Evolutionary conservation across 176 grass and related monocot species (phyloP).

Genomic region (Phyllostachys edulis): DNA sequence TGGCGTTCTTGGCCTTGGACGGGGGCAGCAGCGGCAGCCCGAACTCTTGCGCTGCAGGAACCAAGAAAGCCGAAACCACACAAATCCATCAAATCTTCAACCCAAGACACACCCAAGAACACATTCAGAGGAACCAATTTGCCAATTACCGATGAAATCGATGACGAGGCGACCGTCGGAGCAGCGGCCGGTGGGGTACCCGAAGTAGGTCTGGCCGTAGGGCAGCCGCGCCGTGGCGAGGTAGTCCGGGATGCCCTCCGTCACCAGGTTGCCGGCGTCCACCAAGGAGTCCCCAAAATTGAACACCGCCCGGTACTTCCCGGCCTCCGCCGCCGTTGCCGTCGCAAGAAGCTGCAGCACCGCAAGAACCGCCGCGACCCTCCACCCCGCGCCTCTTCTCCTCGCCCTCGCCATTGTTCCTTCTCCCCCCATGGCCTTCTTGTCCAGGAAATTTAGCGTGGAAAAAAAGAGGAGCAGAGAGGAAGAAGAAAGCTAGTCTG

Average conservation of each 20-base stretch:
- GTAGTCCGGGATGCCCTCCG: conserved; percentile 49
- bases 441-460: background rate
- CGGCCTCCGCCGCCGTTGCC: background rate
- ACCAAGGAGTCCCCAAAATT: conserved; percentile 73
- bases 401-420: background rate
- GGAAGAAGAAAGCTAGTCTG: background rate
- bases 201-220: conserved; percentile 57
- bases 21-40: conserved; percentile 71
- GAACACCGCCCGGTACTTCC: conserved; percentile 56
- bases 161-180: conserved; percentile 67
- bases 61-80: background rate
- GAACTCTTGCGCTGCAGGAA: conserved; percentile 55
- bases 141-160: conserved; percentile 60
- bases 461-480: background rate
- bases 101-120: background rate
- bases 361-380: background rate
- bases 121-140: background rate
- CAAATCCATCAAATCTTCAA: background rate
- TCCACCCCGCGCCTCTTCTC: background rate
- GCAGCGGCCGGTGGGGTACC: conserved; percentile 62
- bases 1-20: conserved; percentile 66
- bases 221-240: conserved; percentile 51
- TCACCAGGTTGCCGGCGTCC: conserved; percentile 68
- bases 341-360: background rate
- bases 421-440: background rate